Conservation (phyloP, 371 early-diverging fungal species). For the Mucor saturninus region DNA sequence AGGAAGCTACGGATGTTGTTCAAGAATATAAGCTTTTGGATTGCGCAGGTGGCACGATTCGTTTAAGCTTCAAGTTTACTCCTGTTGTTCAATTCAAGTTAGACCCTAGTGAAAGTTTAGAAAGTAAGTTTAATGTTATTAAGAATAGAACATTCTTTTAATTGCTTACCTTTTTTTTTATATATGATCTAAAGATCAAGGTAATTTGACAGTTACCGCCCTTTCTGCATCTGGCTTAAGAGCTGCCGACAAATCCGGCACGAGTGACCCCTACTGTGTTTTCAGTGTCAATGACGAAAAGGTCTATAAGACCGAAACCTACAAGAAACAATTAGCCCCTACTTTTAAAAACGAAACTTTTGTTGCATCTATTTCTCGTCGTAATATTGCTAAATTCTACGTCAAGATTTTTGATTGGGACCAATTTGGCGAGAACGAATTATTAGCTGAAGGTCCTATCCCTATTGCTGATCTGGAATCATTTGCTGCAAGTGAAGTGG, state of each 20-base stretch:
- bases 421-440: conserved; percentile 59
- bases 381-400: conserved; percentile 49
- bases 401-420: conserved; percentile 80
- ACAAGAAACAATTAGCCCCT: conserved; percentile 80
- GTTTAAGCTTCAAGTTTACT: conserved; percentile 30
- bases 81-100: conserved; percentile 35
- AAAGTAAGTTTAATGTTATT: conserved; percentile 26
- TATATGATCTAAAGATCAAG: conserved; percentile 32
- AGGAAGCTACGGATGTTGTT: not conserved
- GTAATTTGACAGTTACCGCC: conserved; percentile 29
- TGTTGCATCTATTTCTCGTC: conserved; percentile 59
- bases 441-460: conserved; percentile 44
- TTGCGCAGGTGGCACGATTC: conserved; percentile 21
- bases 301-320: conserved; percentile 72
- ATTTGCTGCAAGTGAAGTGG: conserved; percentile 23
- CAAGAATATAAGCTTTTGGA: conserved; percentile 23
- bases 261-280: conserved; percentile 78
- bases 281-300: conserved; percentile 73
- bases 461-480: conserved; percentile 28
- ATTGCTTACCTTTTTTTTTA: not conserved
- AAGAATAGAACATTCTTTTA: not conserved
- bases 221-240: conserved; percentile 43
- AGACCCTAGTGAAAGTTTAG: conserved; percentile 41
- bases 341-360: conserved; percentile 72
- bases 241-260: conserved; percentile 55